phyloP scores from a whole-genome alignment of 2,329 filamentous ascomycete genomes.

The Hypoxylon sp. region DNA sequence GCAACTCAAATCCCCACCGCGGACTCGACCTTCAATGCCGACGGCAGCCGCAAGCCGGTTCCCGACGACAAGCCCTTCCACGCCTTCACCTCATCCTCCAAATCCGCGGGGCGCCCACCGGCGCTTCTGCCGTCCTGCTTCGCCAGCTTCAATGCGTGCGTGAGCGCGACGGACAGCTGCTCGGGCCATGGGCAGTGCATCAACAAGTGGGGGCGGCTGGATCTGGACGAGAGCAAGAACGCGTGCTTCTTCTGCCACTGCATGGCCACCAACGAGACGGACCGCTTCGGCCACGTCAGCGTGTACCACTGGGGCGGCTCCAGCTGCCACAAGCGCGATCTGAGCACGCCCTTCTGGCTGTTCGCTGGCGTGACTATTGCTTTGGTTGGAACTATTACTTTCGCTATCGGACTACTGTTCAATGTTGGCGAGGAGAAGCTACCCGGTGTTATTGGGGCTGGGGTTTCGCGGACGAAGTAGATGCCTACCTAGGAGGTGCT shows the following conservation, averaged over 20 bases:
- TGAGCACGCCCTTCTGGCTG: conserved; percentile 91
- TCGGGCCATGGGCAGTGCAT: conserved; percentile 84
- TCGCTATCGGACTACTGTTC: conserved; percentile 83
- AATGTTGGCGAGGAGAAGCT: conserved; percentile 88
- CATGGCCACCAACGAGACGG: conserved; percentile 67
- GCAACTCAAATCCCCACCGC: conserved; percentile 27
- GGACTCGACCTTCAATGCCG: conserved; percentile 36
- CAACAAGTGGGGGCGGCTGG: conserved; percentile 70
- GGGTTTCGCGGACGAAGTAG: conserved; percentile 80
- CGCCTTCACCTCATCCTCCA: conserved; percentile 54
- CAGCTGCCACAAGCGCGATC: conserved; percentile 91
- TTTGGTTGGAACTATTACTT: conserved; percentile 76
- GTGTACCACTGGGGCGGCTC: conserved; percentile 84
- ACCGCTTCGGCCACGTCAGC: conserved; percentile 62
- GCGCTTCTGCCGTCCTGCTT: conserved; percentile 79
- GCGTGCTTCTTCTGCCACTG: conserved; percentile 87
- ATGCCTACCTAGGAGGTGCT: neutral
- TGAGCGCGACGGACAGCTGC: conserved; percentile 80
- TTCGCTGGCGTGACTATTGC: conserved; percentile 81
- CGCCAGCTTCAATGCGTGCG: conserved; percentile 76
- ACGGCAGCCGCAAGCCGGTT: conserved; percentile 30
- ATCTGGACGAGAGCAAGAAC: conserved; percentile 56
- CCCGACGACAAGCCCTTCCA: conserved; percentile 53
- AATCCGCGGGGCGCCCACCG: conserved; percentile 49
- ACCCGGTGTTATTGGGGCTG: conserved; percentile 95